Base-by-base conservation (phyloP, 805 yeast genomes). In the Barnettozyma sucrosica region DNA sequence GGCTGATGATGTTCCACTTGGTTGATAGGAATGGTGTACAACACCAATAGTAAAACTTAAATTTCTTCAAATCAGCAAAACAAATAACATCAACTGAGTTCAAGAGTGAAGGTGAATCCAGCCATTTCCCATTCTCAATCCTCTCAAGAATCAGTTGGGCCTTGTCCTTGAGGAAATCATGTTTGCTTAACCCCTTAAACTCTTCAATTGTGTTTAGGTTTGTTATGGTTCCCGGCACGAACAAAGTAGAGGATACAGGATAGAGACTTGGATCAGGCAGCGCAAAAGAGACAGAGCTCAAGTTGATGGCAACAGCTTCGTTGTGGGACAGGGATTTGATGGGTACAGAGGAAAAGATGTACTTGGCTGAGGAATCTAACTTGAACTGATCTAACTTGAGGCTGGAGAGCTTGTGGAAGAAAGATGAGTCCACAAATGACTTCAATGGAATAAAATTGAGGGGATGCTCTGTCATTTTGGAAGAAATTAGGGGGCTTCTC, bases 11-110 rank as follows among this genome's bases (percentile, higher is more conserved):
- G 1, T 41, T 41, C 88, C 89, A 84, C 11, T 67, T 68, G 8
- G 80, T 66, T 36, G 71, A 71, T 30, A 88, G 63, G 1, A 77
- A 67, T 0, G 99, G 97, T 52, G 80, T 80, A 14, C 88, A 84
- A 53, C 87, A 76, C 99, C 99, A 95, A 66, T 93, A 90, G 59
- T 77, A 85, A 61, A 85, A 92, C 58, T 77, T 81, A 69, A 85
- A 90, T 66, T 85, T 88, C 64, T 93, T 93, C 61, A 93, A 74
- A 64, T 93, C 99, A 1, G 95, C 85, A 66, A 82, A 93, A 37
- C 89, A 74, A 25, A 90, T 67, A 1, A 86, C 55, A 5, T 67
- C 65, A 53, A 83, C 81, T 8, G 61, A 55, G 13, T 68, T 56
- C 25, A 81, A 61, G 5, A 65, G 23, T 0, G 69, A 56, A 0